Evolutionary conservation across 2,329 filamentous ascomycete genomes (phyloP).

Genomic region (Penicillium occitanis): DNA sequence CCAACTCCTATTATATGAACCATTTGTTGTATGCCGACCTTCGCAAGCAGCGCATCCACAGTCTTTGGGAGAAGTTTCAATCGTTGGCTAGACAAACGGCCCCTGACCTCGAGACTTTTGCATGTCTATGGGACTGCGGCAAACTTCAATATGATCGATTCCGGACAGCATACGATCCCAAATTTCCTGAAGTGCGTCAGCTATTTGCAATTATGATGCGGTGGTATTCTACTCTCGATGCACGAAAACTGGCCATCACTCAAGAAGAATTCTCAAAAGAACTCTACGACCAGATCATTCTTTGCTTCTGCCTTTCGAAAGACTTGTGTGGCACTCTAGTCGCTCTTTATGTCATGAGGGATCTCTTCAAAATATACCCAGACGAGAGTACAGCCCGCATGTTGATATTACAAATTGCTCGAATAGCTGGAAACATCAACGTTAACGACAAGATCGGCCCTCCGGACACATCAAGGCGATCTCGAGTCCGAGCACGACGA

Average conservation of each 20-base stretch:
- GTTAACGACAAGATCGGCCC: constrained; percentile 20
- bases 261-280: constrained; percentile 47
- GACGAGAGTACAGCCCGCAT: constrained; percentile 49
- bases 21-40: constrained; percentile 69
- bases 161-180: constrained; percentile 46
- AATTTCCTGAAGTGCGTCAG: constrained; percentile 46
- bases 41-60: constrained; percentile 56
- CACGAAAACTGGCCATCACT: constrained; percentile 30
- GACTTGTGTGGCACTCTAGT: constrained; percentile 53
- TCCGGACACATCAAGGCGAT: constrained; percentile 32
- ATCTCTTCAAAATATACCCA: constrained; percentile 48
- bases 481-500: constrained; percentile 36
- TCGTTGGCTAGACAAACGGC: constrained; percentile 55
- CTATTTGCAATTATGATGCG: constrained; percentile 53
- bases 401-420: constrained; percentile 52
- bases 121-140: constrained; percentile 61
- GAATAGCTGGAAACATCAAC: constrained; percentile 32
- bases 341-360: constrained; percentile 48
- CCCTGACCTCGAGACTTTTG: constrained; percentile 69
- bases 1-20: constrained; percentile 76
- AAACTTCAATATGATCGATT: constrained; percentile 51
- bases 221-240: constrained; percentile 42
- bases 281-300: constrained; percentile 54
- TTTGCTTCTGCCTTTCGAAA: constrained; percentile 52
- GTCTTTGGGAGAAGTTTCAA: constrained; percentile 58